Evolutionary conservation across 2,329 filamentous ascomycete genomes (phyloP).

Genomic region (Acephala macrosclerotiorum): DNA sequence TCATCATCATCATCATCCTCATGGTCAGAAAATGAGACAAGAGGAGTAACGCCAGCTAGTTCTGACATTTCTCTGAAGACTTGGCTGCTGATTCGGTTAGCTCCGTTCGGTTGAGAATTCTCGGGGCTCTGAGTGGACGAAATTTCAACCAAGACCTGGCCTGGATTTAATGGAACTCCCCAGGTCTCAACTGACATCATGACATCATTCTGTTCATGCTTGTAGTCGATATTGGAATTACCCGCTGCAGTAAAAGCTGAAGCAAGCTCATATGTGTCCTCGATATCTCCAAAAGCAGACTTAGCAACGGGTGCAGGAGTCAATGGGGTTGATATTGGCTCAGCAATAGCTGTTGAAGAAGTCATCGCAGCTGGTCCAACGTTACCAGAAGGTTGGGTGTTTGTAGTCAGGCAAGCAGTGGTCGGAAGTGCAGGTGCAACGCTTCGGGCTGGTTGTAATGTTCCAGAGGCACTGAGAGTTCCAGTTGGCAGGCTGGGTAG

Average conservation of each 20-base stretch:
- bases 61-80: slow-evolving; percentile 20
- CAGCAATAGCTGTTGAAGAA: not conserved
- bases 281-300: not conserved
- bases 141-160: not conserved
- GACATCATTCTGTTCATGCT: not conserved
- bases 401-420: not conserved
- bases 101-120: not conserved
- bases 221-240: not conserved
- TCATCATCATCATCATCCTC: slow-evolving; percentile 19
- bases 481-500: not conserved
- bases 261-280: not conserved
- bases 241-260: not conserved
- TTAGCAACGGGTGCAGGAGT: not conserved
- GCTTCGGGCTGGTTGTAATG: not conserved
- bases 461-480: not conserved
- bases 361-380: not conserved
- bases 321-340: not conserved
- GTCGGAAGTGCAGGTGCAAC: not conserved
- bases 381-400: not conserved
- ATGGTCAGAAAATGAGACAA: slow-evolving; percentile 23
- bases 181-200: not conserved
- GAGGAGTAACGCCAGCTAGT: slow-evolving; percentile 12
- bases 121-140: not conserved
- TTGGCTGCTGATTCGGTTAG: slow-evolving; percentile 23
- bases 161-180: not conserved